Conservation (phyloP, 2,329 filamentous ascomycete species). For the Diaporthe capsici region DNA sequence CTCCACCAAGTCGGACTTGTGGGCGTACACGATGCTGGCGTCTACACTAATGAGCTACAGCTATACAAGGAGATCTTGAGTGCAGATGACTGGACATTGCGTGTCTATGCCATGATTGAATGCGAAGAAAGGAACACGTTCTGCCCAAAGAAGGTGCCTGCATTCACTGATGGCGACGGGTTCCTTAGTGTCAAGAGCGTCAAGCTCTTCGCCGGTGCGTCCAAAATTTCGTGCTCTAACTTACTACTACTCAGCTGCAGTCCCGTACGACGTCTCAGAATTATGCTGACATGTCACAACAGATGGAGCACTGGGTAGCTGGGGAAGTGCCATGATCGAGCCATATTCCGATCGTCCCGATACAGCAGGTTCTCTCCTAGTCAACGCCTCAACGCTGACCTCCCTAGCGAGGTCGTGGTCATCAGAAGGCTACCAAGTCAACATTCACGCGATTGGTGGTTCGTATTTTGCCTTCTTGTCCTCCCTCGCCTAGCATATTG, state of each 20-base stretch:
- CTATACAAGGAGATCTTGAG: constrained; percentile 65
- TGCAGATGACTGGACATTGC: constrained; percentile 67
- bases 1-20: constrained; percentile 77
- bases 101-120: constrained; percentile 79
- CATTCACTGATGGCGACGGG: constrained; percentile 59
- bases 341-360: constrained; percentile 76
- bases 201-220: constrained; percentile 76
- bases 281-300: constrained; percentile 39
- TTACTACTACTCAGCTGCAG: not conserved
- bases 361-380: constrained; percentile 74
- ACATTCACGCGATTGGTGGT: constrained; percentile 78
- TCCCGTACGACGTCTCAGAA: constrained; percentile 6
- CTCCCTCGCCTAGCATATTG: not conserved
- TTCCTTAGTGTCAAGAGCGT: constrained; percentile 73
- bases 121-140: constrained; percentile 75
- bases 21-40: constrained; percentile 78
- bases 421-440: constrained; percentile 74
- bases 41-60: constrained; percentile 66
- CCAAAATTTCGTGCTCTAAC: not conserved
- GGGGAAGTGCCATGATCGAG: constrained; percentile 80
- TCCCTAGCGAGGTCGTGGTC: constrained; percentile 71
- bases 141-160: constrained; percentile 66
- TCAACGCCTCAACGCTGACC: constrained; percentile 72
- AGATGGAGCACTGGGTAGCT: constrained; percentile 80
- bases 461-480: not conserved